Evolutionary conservation across 495 filamentous ascomycete genomes (phyloP).

Genomic region (Diplogelasinospora grovesii): DNA sequence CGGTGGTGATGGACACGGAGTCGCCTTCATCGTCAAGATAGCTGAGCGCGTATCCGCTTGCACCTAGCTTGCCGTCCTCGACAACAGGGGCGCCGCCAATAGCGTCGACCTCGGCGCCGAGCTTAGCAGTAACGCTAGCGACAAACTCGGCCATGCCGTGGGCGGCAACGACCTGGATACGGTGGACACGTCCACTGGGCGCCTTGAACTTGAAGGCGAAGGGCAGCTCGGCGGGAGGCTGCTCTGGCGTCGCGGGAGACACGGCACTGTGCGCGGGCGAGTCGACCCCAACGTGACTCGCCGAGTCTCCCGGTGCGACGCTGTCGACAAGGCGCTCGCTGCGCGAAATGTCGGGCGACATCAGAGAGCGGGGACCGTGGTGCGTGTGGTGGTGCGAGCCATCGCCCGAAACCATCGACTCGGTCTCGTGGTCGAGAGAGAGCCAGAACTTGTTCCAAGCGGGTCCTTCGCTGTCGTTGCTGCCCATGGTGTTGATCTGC

Average conservation of each 20-base stretch:
- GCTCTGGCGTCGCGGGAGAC: constrained; percentile 29
- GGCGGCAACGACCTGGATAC: constrained; percentile 75
- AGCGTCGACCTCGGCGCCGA: constrained; percentile 77
- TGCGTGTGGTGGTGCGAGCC: constrained; percentile 52
- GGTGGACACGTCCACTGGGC: constrained; percentile 89
- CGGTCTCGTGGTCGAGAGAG: constrained; percentile 91
- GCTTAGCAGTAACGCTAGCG: constrained; percentile 69
- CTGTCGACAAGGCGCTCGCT: constrained; percentile 54
- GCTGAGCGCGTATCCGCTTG: constrained; percentile 83
- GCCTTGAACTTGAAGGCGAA: constrained; percentile 99
- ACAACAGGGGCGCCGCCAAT: constrained; percentile 75
- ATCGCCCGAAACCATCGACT: constrained; percentile 92
- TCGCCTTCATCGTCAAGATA: constrained; percentile 98
- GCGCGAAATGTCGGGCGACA: constrained; percentile 70
- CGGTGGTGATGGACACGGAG: constrained; percentile 94
- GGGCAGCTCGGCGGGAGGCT: constrained; percentile 58
- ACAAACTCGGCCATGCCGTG: constrained; percentile 80
- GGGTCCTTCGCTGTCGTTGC: constrained; percentile 82
- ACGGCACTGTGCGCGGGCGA: constrained; percentile 62
- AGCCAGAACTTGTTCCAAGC: constrained; percentile 99
- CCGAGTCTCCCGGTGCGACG: constrained; percentile 86
- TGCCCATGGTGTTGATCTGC: constrained; percentile 70
- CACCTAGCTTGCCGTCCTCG: constrained; percentile 72
- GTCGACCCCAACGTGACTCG: constrained; percentile 82
- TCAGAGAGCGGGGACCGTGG: constrained; percentile 41